Evolutionary conservation across 1,284 basidiomycete genomes (phyloP), one percentile per base, ranked within the genome.

Genomic region (Hymenochaete sp.): DNA sequence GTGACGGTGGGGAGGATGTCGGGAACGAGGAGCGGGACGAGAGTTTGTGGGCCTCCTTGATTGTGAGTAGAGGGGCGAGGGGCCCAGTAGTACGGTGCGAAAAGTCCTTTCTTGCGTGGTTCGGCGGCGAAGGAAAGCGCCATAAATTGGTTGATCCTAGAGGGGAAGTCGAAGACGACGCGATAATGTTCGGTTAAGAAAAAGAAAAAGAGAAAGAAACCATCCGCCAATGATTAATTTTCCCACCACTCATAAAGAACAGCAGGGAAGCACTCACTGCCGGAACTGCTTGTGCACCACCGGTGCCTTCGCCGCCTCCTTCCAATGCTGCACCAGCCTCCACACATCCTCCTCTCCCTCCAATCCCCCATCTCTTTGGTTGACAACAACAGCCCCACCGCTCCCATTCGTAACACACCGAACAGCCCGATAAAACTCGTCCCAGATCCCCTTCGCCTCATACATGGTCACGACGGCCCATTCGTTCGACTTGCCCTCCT

Each of bases 81-180:
- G 10, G 69, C 64, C 82, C 82, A 87, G 61, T 81, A 86, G 52
- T 78, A 75, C 0, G 82, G 81, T 52, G 85, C 82, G 48, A 82
- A 86, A 7, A 81, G 62, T 3, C 82, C 80, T 55, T 72, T 80
- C 16, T 77, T 68, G 16, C 76, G 72, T 10, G 84, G 77, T 56
- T 90, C 86, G 11, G 79, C 76, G 21, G 80, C 77, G 32, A 86
- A 61, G 2, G 86, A 90, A 9, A 87, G 67, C 0, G 80, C 76
- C 72, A 84, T 81, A 55, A 84, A 86, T 50, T 85, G 80, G 11
- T 85, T 78, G 48, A 85, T 65, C n/a, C 84, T 87, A n/a, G 8
- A 26, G 11, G n/a, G 16, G 40, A n/a, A 14, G 6, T 16, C 14
- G 26, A 38, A 14, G 29, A 22, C 48, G 16, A 35, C 14, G 21